Base-by-base conservation (phyloP, 139 green algal species). In the Picochlorum sp. region DNA sequence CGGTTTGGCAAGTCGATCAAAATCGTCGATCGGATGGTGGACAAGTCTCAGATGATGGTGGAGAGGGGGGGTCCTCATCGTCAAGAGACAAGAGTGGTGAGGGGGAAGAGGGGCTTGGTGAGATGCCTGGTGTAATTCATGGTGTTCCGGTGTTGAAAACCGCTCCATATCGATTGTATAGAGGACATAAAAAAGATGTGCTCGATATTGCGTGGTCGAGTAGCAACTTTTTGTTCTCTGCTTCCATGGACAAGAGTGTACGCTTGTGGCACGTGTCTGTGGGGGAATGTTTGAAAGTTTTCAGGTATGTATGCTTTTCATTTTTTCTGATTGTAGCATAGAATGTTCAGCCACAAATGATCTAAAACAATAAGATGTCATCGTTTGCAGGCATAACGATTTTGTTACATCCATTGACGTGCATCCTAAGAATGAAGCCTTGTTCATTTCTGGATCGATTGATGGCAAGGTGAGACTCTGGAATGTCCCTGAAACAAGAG, bases 241-340 rank as follows among this genome's bases (percentile, higher is more conserved):
- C 79, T 1, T 89, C 76, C 3, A 87, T 91, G 73, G 88, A 96
- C 74, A 90, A 89, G 61, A 88, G 75, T 13, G 88, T 95, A 37
- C 76, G 88, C 32, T 68, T 96, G 60, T 96, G 88, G 88, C 83
- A 93, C 73, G 72, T 88, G 24, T 74, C 54, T 31, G 81, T 88
- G 57, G 64, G 66, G 14, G 75, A 84, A 52, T 88, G 78, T 59
- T 50, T 93, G 57, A 73, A 78, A 4, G 70, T 77, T 22, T 92
- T 92, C 68, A 81, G n/a, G n/a, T n/a, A n/a, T n/a, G n/a, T n/a
- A n/a, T n/a, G n/a, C n/a, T n/a, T n/a, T n/a, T n/a, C n/a, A n/a
- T n/a, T n/a, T n/a, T n/a, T n/a, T n/a, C n/a, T n/a, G n/a, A n/a
- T n/a, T n/a, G n/a, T n/a, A n/a, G n/a, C n/a, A n/a, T n/a, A 66